Evolutionary conservation across 345 rosid genomes (phyloP), one percentile per base, ranked within the genome.

Genomic region (Viola odorata): DNA sequence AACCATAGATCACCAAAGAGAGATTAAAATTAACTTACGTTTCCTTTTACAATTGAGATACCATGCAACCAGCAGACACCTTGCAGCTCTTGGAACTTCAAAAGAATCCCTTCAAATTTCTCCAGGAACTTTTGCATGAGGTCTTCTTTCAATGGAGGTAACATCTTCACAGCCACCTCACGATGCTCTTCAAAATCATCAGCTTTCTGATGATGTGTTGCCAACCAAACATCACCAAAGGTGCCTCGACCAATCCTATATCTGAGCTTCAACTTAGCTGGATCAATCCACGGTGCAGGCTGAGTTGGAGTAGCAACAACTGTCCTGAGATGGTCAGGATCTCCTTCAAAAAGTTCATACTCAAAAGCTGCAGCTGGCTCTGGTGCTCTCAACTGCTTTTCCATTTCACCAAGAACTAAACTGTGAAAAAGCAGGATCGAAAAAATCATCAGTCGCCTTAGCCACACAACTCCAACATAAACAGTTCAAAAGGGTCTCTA

Each of bases 201-300:
- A 32, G 77, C 78, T 3, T 76, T 72, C 55, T 75, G 86, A 72
- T 79, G 86, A 69, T 77, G 83, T 38, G 82, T 82, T 2, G 83
- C 86, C 13, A 82, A 54, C 84, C 86, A 79, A 72, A 79, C 83
- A 65, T 82, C 86, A 48, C 86, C 86, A 53, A 77, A 77, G 15
- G 67, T 73, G 44, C 83, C 86, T 6, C 78, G 79, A 4, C 86
- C 82, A 37, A 79, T 79, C 72, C 86, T 77, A 60, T 79, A 80
- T 73, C 77, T 82, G 9, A 82, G 79, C 62, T 79, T 82, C 80
- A 82, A 63, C 7, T 76, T 61, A 9, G 49, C 41, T 7, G 84
- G 80, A 50, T 69, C 61, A 64, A 82, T 79, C 75, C 76, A 77
- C 3, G 80, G 83, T 17, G 56, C 44, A 6, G 57, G 38, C 67